Percentiles rank a stretch among this genome's conserved stretches.
Conservation (phyloP, 257 asterid genomes). For the Solanum neorickii region DNA sequence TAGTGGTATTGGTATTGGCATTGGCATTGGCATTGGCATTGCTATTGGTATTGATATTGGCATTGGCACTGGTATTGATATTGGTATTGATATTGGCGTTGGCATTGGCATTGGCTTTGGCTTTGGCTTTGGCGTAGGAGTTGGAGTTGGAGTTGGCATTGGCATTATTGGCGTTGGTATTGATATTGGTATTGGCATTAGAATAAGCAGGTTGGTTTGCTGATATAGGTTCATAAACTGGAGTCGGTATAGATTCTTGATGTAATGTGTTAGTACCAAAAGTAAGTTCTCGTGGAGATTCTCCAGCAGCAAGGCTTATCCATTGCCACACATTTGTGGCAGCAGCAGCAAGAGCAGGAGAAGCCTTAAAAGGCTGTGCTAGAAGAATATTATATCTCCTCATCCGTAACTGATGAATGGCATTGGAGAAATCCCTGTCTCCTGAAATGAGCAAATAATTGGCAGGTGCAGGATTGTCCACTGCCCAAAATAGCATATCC, state of each 20-base stretch:
- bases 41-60: not conserved
- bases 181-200: not conserved
- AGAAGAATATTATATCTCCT: constrained; percentile 42
- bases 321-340: constrained; percentile 46
- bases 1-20: not conserved
- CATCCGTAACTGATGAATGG: constrained; percentile 48
- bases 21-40: not conserved
- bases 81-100: not conserved
- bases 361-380: constrained; percentile 40
- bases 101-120: not conserved
- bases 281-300: constrained; percentile 10
- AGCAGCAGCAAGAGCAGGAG: constrained; percentile 42
- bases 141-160: not conserved
- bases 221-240: not conserved
- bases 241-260: not conserved
- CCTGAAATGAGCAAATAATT: constrained; percentile 48
- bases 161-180: not conserved
- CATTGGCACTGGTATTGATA: not conserved
- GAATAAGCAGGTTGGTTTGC: not conserved
- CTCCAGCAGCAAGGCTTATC: constrained; percentile 30
- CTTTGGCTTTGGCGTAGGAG: not conserved
- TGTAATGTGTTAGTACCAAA: not conserved
- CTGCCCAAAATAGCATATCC: constrained; percentile 55
- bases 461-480: constrained; percentile 61
- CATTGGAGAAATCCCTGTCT: constrained; percentile 45